Conservation (phyloP, 1,139 yeast genomes). For the Debaryomyces singareniensis region DNA sequence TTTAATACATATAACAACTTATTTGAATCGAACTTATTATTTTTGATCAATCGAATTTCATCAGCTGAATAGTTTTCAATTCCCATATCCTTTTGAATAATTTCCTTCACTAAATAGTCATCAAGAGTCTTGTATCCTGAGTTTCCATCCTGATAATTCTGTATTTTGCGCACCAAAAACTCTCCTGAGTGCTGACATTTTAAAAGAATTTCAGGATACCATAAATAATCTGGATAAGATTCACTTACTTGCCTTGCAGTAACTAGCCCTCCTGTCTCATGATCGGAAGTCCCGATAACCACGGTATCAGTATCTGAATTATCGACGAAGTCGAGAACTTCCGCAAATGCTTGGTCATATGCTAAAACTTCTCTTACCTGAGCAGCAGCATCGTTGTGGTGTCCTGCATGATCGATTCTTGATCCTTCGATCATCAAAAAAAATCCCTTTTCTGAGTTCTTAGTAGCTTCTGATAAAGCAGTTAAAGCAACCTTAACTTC, state of each 20-base stretch:
- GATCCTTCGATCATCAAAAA: slow-evolving; percentile 81
- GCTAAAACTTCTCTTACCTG: slow-evolving; percentile 52
- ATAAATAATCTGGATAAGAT: slow-evolving; percentile 46
- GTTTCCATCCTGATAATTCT: slow-evolving; percentile 18
- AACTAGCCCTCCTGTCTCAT: slow-evolving; percentile 82
- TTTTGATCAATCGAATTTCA: slow-evolving; percentile 35
- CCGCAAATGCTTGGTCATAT: slow-evolving; percentile 67
- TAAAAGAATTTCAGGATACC: slow-evolving; percentile 70
- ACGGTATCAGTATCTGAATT: slow-evolving; percentile 63
- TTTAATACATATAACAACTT: slow-evolving; percentile 30
- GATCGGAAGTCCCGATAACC: slow-evolving; percentile 76
- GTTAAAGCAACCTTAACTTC: slow-evolving; percentile 64
- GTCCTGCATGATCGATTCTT: slow-evolving; percentile 90
- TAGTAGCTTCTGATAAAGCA: slow-evolving; percentile 58
- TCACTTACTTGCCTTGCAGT: slow-evolving; percentile 66
- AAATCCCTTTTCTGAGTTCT: slow-evolving; percentile 69
- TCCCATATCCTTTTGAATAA: slow-evolving; percentile 55
- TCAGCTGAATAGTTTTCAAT: slow-evolving; percentile 45
- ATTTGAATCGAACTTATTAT: slow-evolving; percentile 12
- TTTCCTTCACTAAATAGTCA: slow-evolving; percentile 42
- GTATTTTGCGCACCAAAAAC: slow-evolving; percentile 37
- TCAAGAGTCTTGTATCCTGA: slow-evolving; percentile 16
- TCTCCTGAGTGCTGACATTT: slow-evolving; percentile 73
- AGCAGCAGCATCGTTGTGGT: slow-evolving; percentile 82
- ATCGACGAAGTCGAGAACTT: slow-evolving; percentile 62